phyloP scores from a whole-genome alignment of 2,329 filamentous ascomycete genomes.

The Fusarium sp. region DNA sequence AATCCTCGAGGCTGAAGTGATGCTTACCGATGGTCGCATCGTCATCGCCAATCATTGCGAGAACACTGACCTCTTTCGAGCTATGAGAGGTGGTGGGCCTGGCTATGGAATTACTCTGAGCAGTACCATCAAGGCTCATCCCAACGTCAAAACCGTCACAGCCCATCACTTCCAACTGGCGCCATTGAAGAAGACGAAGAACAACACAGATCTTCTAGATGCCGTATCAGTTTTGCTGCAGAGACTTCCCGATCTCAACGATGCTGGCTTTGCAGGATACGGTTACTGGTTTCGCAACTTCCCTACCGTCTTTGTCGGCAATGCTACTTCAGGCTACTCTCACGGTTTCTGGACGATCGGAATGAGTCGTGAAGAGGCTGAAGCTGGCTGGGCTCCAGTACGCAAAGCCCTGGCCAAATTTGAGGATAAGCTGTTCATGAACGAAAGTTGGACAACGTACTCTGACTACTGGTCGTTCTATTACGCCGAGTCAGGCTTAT shows the following conservation, averaged over 20 bases:
- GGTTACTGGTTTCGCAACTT: constrained; percentile 39
- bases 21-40: constrained; percentile 25
- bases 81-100: constrained; percentile 32
- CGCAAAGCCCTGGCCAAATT: constrained; percentile 15
- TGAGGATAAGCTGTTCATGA: constrained; percentile 28
- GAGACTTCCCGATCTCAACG: constrained; percentile 32
- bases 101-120: constrained; percentile 31
- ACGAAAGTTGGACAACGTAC: constrained; percentile 33
- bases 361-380: constrained; percentile 8
- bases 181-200: constrained; percentile 23
- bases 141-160: constrained; percentile 26
- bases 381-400: constrained; percentile 18
- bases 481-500: constrained; percentile 17
- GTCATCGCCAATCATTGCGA: constrained; percentile 30
- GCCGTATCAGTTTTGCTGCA: constrained; percentile 17
- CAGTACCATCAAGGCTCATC: constrained; percentile 33
- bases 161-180: constrained; percentile 23
- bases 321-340: constrained; percentile 31
- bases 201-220: constrained; percentile 21
- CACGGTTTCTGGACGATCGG: constrained; percentile 34
- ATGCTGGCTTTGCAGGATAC: constrained; percentile 36
- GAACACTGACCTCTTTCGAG: constrained; percentile 32
- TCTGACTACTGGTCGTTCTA: constrained; percentile 38
- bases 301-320: constrained; percentile 15
- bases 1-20: constrained; percentile 34